Evolutionary conservation across 768 basidiomycete species (phyloP).

Genomic region (Macrocybe gigantea): DNA sequence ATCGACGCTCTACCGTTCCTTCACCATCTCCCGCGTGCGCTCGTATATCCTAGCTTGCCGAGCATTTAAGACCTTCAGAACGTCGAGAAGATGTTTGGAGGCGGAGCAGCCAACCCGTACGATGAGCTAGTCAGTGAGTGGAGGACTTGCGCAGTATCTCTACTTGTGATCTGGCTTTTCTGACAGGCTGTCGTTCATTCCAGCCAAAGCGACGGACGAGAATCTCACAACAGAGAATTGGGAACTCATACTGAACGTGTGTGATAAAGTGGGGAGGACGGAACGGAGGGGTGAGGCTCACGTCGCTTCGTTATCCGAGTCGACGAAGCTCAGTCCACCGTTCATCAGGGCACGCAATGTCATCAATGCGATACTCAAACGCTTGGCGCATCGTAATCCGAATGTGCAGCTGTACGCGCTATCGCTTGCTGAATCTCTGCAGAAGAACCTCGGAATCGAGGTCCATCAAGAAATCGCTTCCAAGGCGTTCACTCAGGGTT

Average conservation of each 20-base stretch:
- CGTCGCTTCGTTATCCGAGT: background rate
- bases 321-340: constrained; percentile 1
- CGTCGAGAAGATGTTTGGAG: constrained; percentile 57
- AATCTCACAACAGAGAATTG: constrained; percentile 93
- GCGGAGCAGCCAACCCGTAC: constrained; percentile 66
- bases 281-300: constrained; percentile 68
- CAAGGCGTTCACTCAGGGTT: constrained; percentile 82
- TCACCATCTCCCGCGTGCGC: background rate
- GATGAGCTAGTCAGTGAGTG: constrained; percentile 88
- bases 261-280: constrained; percentile 94
- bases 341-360: constrained; percentile 73
- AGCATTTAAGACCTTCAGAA: background rate
- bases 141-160: background rate
- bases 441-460: constrained; percentile 83
- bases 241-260: constrained; percentile 91
- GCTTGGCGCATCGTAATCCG: constrained; percentile 88
- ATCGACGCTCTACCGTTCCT: too few species aligned
- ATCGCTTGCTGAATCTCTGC: constrained; percentile 79
- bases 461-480: constrained; percentile 86
- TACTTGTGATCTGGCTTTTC: constrained; percentile 2
- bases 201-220: constrained; percentile 97
- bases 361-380: constrained; percentile 80
- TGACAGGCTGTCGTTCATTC: constrained; percentile 1
- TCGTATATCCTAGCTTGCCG: background rate
- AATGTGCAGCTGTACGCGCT: constrained; percentile 96